Evolutionary conservation across 1,284 basidiomycete species (phyloP).

Genomic region (Xanthoconium separans): DNA sequence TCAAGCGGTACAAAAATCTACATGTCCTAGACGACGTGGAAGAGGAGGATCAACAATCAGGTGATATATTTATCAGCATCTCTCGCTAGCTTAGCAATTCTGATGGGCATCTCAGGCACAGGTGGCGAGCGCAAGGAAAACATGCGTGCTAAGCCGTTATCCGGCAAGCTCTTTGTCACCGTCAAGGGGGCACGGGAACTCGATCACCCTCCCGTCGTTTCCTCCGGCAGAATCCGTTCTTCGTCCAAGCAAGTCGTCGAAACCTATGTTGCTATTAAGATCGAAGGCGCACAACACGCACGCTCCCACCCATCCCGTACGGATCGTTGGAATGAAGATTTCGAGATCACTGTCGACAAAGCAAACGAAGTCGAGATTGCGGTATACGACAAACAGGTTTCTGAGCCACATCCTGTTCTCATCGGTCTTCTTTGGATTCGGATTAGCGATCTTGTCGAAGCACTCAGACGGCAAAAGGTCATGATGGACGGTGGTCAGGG

Average conservation of each 20-base stretch:
- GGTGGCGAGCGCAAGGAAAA: constrained; percentile 91
- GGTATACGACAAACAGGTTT: constrained; percentile 89
- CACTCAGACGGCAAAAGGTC: constrained; percentile 90
- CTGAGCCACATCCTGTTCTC: constrained; percentile 78
- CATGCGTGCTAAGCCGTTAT: constrained; percentile 87
- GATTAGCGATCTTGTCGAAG: constrained; percentile 94
- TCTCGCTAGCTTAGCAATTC: background rate
- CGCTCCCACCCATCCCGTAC: constrained; percentile 91
- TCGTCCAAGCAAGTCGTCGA: constrained; percentile 81
- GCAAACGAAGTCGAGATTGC: constrained; percentile 98
- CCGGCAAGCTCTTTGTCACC: constrained; percentile 90
- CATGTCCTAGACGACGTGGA: constrained; percentile 90
- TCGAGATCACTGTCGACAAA: constrained; percentile 96
- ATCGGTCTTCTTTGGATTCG: constrained; percentile 97
- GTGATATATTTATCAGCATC: constrained; percentile 34
- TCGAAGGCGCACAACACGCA: constrained; percentile 93
- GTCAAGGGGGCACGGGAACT: constrained; percentile 91
- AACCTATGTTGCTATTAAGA: constrained; percentile 92
- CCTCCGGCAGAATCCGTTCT: constrained; percentile 60
- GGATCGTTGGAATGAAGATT: constrained; percentile 97
- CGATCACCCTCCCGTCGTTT: constrained; percentile 83
- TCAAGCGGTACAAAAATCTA: constrained; percentile 95
- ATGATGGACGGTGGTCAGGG: constrained; percentile 81
- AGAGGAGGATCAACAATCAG: constrained; percentile 65
- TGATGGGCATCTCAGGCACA: constrained; percentile 48